Evolutionary conservation across 139 green algal genomes (phyloP).

Genomic region (Nannochloris sp.): DNA sequence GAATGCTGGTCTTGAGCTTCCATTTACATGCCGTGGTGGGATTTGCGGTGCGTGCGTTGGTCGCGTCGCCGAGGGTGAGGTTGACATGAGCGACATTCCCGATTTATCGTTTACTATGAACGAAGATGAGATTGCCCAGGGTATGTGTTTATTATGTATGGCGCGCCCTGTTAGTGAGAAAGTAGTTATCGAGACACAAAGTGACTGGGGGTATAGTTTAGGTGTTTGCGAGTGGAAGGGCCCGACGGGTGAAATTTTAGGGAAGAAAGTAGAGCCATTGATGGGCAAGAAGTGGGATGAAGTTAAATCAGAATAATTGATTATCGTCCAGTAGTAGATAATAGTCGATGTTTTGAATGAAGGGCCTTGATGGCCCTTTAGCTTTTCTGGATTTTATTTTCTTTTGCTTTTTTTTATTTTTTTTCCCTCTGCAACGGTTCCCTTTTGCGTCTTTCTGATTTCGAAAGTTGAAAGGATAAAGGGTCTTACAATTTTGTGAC

Average conservation of each 20-base stretch:
- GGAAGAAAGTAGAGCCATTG: conserved; percentile 36
- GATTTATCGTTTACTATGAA: conserved; percentile 81
- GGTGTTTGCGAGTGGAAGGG: conserved; percentile 82
- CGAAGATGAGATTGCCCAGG: conserved; percentile 71
- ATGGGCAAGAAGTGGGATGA: conserved; percentile 30
- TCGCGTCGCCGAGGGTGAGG: conserved; percentile 48
- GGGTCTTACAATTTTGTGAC: no score
- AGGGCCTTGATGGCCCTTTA: no score
- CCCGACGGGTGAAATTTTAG: conserved; percentile 59
- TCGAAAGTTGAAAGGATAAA: no score
- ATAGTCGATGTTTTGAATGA: no score
- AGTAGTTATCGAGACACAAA: conserved; percentile 76
- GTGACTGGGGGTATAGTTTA: conserved; percentile 85
- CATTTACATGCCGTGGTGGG: conserved; percentile 76
- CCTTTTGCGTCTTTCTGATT: no score
- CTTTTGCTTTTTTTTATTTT: no score
- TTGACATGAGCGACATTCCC: conserved; percentile 78
- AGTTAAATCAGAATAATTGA: background rate
- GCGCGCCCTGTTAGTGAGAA: conserved; percentile 57
- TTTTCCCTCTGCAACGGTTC: no score
- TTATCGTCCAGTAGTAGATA: no score
- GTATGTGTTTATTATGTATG: conserved; percentile 89
- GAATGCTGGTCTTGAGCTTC: conserved; percentile 77
- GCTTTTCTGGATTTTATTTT: no score
- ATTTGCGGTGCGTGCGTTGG: conserved; percentile 77